Percentiles rank a stretch among this genome's conserved stretches.
These are phyloP conservation scores for Sclerotinia borealis DNA, from an alignment of 2,329 filamentous ascomycete genomes.

Conservation along the genomic window DNA sequence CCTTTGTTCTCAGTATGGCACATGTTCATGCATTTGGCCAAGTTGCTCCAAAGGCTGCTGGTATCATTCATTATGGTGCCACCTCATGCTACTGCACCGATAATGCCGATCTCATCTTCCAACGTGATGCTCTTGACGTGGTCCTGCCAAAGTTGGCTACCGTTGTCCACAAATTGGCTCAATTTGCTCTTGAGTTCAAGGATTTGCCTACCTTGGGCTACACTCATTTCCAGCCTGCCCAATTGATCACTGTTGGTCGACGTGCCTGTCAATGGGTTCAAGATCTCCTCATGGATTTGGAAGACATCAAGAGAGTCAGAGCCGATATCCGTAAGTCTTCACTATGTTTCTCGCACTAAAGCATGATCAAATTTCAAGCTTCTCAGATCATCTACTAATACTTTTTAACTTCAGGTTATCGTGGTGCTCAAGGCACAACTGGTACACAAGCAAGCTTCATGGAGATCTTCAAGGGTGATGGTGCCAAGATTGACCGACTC, in stretches of 20 bases:
- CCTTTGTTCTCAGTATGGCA: constrained; percentile 3
- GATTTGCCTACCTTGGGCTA: constrained; percentile 66
- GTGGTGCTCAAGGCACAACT: constrained; percentile 59
- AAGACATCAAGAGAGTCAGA: constrained; percentile 64
- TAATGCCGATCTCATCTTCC: constrained; percentile 72
- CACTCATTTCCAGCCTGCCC: constrained; percentile 64
- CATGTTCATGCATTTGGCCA: constrained; percentile 69
- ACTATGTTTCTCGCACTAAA: not conserved
- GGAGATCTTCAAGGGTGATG: constrained; percentile 45
- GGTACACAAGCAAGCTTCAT: constrained; percentile 34
- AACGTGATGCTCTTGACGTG: constrained; percentile 62
- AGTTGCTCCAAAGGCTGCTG: constrained; percentile 69
- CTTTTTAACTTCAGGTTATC: constrained; percentile 43
- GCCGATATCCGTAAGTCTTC: constrained; percentile 37
- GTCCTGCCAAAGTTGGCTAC: constrained; percentile 71
- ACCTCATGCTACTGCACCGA: constrained; percentile 39
- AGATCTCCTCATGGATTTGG: constrained; percentile 69
- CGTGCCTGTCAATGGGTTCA: constrained; percentile 63
- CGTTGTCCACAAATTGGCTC: constrained; percentile 66
- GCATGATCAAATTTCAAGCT: not conserved
- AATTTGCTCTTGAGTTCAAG: constrained; percentile 70
- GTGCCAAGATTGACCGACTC: constrained; percentile 46
- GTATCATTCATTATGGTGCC: constrained; percentile 71
- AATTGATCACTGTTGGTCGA: constrained; percentile 36
- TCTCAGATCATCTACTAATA: not conserved